Base-by-base conservation (phyloP, 495 filamentous ascomycete genomes). In the Penicillium cataractarum region DNA sequence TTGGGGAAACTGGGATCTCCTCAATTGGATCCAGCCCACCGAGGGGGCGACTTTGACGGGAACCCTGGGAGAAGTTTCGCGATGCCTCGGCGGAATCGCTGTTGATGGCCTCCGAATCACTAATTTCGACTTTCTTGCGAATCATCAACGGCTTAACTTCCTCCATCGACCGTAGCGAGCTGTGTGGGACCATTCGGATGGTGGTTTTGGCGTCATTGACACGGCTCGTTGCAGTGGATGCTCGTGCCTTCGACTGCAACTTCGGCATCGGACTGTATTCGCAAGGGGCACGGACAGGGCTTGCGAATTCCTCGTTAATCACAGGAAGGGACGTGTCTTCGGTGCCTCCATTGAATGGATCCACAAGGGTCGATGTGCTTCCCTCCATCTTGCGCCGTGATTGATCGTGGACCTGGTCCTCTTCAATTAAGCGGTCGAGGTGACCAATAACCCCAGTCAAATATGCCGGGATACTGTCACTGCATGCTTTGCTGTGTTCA, bases 381-480 rank as follows among this genome's bases (percentile, higher is more conserved):
- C 57, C 71, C 17, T 67, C 64, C n/a, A 40, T 64, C 19, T 63
- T 55, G 39, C 51, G 54, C 9, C 26, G n/a, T 7, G 19, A 4
- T 5, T 54, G 42, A 54, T 65, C 27, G 9, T 48, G 37, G 1
- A 15, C 35, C 44, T 71, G 51, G 12, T 78, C 78, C 37, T 84
- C 78, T 57, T 84, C 78, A 67, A 88, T 86, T 54, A 89, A 73
- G n/a, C 82, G 76, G 68, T 89, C 87, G 29, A 89, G 75, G 57
- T 89, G 83, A 1, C 78, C 77, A 42, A 90, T 85, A 3, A 90
- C 82, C 33, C 84, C 82, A 21, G 83, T 80, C 29, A 90, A 71
- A 60, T 84, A 83, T 0, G 67, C 76, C 2, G 79, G 76, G 22
- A 80, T 67, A 12, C 75, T 72, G 9, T 78, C 69, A 6, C 69